phyloP scores from a whole-genome alignment of 805 yeast species.

The Metschnikowia vanudenii region DNA sequence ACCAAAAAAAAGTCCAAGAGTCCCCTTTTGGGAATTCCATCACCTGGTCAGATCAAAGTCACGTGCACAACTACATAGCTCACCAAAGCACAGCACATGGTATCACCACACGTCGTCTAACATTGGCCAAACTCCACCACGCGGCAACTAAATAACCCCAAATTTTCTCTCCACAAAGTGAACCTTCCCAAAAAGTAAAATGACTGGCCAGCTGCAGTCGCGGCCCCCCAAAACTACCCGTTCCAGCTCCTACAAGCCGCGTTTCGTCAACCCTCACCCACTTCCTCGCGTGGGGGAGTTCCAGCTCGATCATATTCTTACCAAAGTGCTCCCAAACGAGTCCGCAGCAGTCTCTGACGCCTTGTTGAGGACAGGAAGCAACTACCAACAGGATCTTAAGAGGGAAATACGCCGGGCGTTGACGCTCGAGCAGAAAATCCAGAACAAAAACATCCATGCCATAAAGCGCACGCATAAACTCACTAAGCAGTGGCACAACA shows the following conservation, averaged over 20 bases:
- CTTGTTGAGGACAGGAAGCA: conserved; percentile 26
- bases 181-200: not conserved
- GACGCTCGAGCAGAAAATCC: conserved; percentile 40
- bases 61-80: not conserved
- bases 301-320: conserved; percentile 30
- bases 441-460: conserved; percentile 37
- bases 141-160: too few relatives aligned
- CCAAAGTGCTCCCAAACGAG: conserved; percentile 26
- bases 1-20: not conserved
- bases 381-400: conserved; percentile 38
- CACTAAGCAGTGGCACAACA: conserved; percentile 14
- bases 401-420: conserved; percentile 33
- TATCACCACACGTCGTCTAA: too few relatives aligned
- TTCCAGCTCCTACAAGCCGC: conserved; percentile 3
- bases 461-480: conserved; percentile 28
- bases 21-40: not conserved
- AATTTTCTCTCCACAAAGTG: too few relatives aligned
- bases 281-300: conserved; percentile 28
- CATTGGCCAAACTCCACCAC: too few relatives aligned
- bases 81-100: too few relatives aligned
- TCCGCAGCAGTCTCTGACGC: conserved; percentile 30
- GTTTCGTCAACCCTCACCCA: conserved; percentile 15
- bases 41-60: not conserved
- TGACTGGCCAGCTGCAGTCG: not conserved
- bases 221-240: not conserved